A percentile compares a stretch with the other conserved stretches of the same genome.
These are phyloP conservation scores for Melanopsichium pennsylvanicum DNA, from an alignment of 1,284 basidiomycete species.

Conservation along the genomic window DNA sequence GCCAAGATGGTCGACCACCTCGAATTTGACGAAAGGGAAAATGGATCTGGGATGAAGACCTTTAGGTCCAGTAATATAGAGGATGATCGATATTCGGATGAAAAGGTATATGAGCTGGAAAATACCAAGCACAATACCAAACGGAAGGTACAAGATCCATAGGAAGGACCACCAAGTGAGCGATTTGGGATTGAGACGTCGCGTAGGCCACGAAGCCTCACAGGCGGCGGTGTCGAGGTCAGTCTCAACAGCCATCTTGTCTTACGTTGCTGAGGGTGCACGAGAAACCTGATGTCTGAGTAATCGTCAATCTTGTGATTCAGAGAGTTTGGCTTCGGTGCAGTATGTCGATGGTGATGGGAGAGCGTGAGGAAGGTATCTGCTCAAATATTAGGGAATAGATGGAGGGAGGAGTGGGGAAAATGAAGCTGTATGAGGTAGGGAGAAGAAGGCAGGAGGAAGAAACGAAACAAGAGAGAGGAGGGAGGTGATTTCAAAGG, in stretches of 20 bases:
- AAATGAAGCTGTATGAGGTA: no score
- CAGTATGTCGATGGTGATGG: no score
- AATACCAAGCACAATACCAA: conserved; percentile 14
- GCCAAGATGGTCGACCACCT: conserved; percentile 15
- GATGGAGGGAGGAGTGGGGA: no score
- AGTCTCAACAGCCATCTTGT: conserved; percentile 28
- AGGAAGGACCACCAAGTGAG: conserved; percentile 25
- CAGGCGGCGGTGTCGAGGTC: conserved; percentile 28
- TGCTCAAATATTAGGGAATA: no score
- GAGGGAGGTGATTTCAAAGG: no score
- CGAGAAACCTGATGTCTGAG: no score
- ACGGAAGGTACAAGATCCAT: conserved; percentile 19
- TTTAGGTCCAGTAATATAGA: conserved; percentile 10
- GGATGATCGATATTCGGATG: background rate
- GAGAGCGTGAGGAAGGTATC: no score
- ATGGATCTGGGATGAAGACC: conserved; percentile 11
- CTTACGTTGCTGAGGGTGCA: background rate
- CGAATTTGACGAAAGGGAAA: conserved; percentile 21
- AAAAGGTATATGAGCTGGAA: conserved; percentile 15
- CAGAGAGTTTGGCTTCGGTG: no score
- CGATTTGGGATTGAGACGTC: conserved; percentile 26
- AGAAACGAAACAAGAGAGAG: no score
- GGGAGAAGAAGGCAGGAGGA: no score
- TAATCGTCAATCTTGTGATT: no score
- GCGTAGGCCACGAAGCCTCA: conserved; percentile 28